These are phyloP conservation scores for Schoenoplectus tabernaemontani DNA, from an alignment of 202 grass and related monocot species.

Conservation along the genomic window DNA sequence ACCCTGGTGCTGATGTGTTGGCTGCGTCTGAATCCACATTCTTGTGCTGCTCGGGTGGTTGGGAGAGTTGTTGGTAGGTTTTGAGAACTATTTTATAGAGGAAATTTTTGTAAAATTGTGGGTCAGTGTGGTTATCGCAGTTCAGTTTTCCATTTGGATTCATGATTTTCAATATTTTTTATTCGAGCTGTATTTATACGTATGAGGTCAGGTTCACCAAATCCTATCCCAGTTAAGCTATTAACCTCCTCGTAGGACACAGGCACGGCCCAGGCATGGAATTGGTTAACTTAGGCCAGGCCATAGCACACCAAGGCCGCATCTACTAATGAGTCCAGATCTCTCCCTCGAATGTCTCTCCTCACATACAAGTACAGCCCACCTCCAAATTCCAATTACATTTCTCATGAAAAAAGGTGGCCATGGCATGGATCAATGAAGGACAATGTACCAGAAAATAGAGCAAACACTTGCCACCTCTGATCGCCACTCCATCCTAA, in stretches of 20 bases:
- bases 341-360: not conserved
- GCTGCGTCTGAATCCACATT: not conserved
- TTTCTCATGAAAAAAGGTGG: too few species aligned
- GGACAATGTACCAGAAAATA: too few species aligned
- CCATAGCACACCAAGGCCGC: not conserved
- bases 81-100: not conserved
- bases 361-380: not conserved
- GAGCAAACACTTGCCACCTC: too few species aligned
- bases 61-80: slow-evolving; percentile 8
- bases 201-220: not conserved
- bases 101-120: slow-evolving; percentile 11
- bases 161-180: not conserved
- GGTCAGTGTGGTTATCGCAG: not conserved
- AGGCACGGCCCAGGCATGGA: too few species aligned
- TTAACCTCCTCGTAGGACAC: too few species aligned
- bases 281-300: not conserved
- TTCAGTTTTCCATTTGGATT: not conserved
- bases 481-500: too few species aligned
- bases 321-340: not conserved
- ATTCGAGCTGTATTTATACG: too few species aligned
- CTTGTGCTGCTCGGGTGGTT: not conserved
- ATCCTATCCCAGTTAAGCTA: not conserved
- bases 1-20: not conserved
- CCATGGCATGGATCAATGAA: too few species aligned
- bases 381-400: too few species aligned